Percentiles rank a stretch among this genome's conserved stretches.
phyloP scores from a whole-genome alignment of 2,329 filamentous ascomycete species.

The Fusarium coffeatum region DNA sequence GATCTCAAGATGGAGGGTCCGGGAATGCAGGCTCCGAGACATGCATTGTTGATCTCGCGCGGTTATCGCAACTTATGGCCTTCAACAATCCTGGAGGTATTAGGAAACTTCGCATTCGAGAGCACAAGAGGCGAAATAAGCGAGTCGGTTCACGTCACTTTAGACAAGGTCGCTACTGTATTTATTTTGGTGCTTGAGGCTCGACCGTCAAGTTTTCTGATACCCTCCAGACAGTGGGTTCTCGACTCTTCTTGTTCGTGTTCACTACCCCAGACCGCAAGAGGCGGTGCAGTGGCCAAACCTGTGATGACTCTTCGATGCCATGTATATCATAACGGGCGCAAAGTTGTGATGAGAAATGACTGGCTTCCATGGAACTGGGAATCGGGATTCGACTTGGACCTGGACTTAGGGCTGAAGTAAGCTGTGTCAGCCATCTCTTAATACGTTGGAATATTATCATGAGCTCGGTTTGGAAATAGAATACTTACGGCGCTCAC shows the following conservation, averaged over 20 bases:
- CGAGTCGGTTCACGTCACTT: not conserved
- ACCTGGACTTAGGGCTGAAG: constrained; percentile 21
- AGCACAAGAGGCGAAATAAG: not conserved
- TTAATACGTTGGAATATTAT: not conserved
- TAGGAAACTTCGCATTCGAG: not conserved
- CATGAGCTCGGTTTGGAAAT: not conserved
- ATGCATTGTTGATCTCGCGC: constrained; percentile 36
- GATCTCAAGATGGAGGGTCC: constrained; percentile 34
- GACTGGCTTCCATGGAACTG: constrained; percentile 10
- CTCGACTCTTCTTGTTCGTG: not conserved
- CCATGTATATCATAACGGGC: constrained; percentile 5
- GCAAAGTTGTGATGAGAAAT: constrained; percentile 17
- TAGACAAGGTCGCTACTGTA: not conserved
- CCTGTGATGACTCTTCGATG: not conserved
- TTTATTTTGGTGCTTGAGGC: not conserved
- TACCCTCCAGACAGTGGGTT: not conserved
- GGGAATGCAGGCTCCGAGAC: constrained; percentile 33
- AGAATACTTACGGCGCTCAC: not conserved
- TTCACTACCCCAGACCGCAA: not conserved
- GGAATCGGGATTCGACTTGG: not conserved
- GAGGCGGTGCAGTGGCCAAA: not conserved
- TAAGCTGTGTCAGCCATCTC: constrained; percentile 24
- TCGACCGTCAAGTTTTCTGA: not conserved
- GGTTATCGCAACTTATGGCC: constrained; percentile 13
- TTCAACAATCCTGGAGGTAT: not conserved